phyloP scores from a whole-genome alignment of 768 basidiomycete species.

The Tricholoma terreum region DNA sequence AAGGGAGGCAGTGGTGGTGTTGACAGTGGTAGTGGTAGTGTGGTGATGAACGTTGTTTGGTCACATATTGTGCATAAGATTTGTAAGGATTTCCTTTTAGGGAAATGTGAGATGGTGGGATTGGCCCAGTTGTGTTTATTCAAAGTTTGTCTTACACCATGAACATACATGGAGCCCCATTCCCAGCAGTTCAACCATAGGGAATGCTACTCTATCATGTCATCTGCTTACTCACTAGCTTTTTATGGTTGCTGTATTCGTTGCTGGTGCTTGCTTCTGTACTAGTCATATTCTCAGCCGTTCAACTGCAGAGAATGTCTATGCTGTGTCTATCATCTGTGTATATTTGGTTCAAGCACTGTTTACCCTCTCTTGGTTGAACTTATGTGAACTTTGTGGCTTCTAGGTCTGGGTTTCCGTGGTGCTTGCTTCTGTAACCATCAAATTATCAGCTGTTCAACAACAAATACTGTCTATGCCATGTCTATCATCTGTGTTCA shows the following conservation, averaged over 20 bases:
- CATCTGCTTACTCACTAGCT: background rate
- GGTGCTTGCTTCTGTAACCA: background rate
- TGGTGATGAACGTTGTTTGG: no score
- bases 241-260: background rate
- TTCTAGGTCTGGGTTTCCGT: background rate
- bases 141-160: background rate
- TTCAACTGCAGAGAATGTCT: background rate
- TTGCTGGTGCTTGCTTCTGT: background rate
- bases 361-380: background rate
- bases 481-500: background rate
- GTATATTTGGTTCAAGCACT: background rate
- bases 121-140: background rate
- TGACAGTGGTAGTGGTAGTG: no score
- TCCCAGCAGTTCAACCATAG: background rate
- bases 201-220: background rate
- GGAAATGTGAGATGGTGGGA: no score
- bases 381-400: background rate
- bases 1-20: no score
- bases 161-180: background rate
- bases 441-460: background rate
- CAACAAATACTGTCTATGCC: background rate
- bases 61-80: no score
- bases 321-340: background rate
- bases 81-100: no score
- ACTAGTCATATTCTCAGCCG: background rate